Percentiles rank a stretch among this genome's conserved stretches.
Evolutionary conservation across 805 yeast species (phyloP).

Genomic region (Lachancea quebecensis): DNA sequence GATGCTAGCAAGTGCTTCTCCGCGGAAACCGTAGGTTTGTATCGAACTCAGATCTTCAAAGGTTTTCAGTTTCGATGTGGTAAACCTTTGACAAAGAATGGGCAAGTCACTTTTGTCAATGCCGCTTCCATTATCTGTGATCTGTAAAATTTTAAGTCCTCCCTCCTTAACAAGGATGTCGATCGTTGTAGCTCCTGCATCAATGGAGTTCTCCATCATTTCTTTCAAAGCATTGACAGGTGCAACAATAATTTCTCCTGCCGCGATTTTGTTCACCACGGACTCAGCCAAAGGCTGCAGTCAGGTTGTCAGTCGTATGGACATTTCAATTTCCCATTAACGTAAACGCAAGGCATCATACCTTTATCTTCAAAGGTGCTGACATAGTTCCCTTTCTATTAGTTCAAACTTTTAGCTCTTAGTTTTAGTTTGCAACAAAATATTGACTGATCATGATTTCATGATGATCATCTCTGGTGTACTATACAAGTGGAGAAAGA

Average conservation of each 20-base stretch:
- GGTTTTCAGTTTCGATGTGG: constrained; percentile 73
- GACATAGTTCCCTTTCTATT: too few relatives aligned
- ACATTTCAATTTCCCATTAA: too few relatives aligned
- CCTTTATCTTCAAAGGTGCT: too few relatives aligned
- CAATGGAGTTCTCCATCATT: constrained; percentile 84
- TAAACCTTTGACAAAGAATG: constrained; percentile 82
- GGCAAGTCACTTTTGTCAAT: constrained; percentile 65
- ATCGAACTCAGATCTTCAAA: constrained; percentile 72
- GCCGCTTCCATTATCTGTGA: constrained; percentile 86
- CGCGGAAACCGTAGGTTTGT: constrained; percentile 87
- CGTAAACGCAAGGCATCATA: too few relatives aligned
- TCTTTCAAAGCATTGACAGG: constrained; percentile 95
- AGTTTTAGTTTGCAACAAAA: too few relatives aligned
- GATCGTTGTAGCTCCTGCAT: constrained; percentile 68
- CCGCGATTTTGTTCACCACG: constrained; percentile 89
- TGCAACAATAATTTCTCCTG: constrained; percentile 91
- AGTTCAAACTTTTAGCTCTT: too few relatives aligned
- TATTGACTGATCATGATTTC: too few relatives aligned
- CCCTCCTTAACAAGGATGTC: constrained; percentile 88
- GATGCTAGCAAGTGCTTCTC: constrained; percentile 93
- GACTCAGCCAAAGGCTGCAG: constrained; percentile 45
- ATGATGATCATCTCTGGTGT: too few relatives aligned
- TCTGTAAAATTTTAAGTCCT: constrained; percentile 78
- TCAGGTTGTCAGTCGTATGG: background rate
- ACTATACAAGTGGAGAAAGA: too few relatives aligned